phyloP scores from a whole-genome alignment of 2,329 filamentous ascomycete species.

The Pseudogymnoascus sp. region DNA sequence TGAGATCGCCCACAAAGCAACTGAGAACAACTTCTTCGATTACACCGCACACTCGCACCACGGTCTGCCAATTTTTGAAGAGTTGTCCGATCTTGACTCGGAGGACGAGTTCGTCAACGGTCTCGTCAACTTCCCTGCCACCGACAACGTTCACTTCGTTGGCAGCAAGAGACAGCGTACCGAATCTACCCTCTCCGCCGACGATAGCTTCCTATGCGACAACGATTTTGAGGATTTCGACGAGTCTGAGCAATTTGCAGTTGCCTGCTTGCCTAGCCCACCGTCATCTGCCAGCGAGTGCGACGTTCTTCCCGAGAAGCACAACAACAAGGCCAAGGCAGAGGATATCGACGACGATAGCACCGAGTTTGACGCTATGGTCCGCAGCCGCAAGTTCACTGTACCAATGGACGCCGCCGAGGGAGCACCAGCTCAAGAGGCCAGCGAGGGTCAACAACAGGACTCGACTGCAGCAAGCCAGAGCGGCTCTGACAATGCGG shows the following conservation, averaged over 20 bases:
- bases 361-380: slow-evolving; percentile 28
- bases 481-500: slow-evolving; percentile 34
- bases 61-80: slow-evolving; percentile 69
- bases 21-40: slow-evolving; percentile 40
- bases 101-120: slow-evolving; percentile 78
- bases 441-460: slow-evolving; percentile 17
- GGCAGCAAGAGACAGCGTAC: slow-evolving; percentile 61
- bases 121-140: slow-evolving; percentile 60
- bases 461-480: slow-evolving; percentile 32
- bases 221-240: slow-evolving; percentile 71
- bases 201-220: slow-evolving; percentile 70
- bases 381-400: slow-evolving; percentile 28
- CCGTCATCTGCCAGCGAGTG: slow-evolving; percentile 41
- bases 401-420: slow-evolving; percentile 26
- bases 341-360: slow-evolving; percentile 26
- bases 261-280: slow-evolving; percentile 55
- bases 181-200: slow-evolving; percentile 60
- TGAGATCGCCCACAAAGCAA: slow-evolving; percentile 43
- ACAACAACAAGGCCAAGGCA: slow-evolving; percentile 45
- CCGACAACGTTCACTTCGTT: slow-evolving; percentile 50
- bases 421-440: slow-evolving; percentile 23
- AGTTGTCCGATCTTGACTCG: slow-evolving; percentile 81
- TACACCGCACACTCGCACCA: slow-evolving; percentile 43
- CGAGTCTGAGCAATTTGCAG: slow-evolving; percentile 53
- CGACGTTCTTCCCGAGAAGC: slow-evolving; percentile 49